These are phyloP conservation scores for Apophysomyces elegans DNA, from an alignment of 371 early-diverging fungal species.

Conservation along the genomic window DNA sequence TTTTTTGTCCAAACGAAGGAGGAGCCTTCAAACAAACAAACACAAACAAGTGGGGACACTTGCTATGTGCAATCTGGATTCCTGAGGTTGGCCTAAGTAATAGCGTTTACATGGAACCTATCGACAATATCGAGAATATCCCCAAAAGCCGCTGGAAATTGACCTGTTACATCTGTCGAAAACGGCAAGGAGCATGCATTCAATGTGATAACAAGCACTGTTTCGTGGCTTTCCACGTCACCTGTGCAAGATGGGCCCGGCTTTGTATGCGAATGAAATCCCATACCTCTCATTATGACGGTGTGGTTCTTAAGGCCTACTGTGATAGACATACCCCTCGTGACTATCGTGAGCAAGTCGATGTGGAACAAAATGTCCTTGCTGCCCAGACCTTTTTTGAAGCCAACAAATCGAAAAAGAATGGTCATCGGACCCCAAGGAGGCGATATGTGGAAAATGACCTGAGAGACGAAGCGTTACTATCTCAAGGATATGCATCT, in stretches of 20 bases:
- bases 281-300: constrained; percentile 49
- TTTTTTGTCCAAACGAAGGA: constrained; percentile 93
- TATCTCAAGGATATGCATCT: constrained; percentile 14
- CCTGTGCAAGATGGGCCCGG: constrained; percentile 89
- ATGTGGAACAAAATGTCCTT: constrained; percentile 45
- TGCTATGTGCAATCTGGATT: constrained; percentile 96
- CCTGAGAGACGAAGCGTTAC: constrained; percentile 25
- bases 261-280: constrained; percentile 87
- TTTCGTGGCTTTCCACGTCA: constrained; percentile 91
- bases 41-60: constrained; percentile 93
- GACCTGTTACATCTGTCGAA: constrained; percentile 87
- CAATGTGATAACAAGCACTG: constrained; percentile 93
- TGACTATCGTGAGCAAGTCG: constrained; percentile 64
- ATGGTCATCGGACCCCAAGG: constrained; percentile 23
- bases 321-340: constrained; percentile 87
- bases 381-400: constrained; percentile 44
- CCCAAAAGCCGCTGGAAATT: constrained; percentile 91
- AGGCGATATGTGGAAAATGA: constrained; percentile 46
- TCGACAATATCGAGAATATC: constrained; percentile 87
- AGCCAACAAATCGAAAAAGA: constrained; percentile 20
- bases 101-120: constrained; percentile 96
- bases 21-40: constrained; percentile 98
- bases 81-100: constrained; percentile 94
- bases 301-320: constrained; percentile 69
- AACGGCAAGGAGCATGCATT: constrained; percentile 89